Conservation (phyloP, 805 yeast genomes). For the Metschnikowia drakensbergensis region DNA sequence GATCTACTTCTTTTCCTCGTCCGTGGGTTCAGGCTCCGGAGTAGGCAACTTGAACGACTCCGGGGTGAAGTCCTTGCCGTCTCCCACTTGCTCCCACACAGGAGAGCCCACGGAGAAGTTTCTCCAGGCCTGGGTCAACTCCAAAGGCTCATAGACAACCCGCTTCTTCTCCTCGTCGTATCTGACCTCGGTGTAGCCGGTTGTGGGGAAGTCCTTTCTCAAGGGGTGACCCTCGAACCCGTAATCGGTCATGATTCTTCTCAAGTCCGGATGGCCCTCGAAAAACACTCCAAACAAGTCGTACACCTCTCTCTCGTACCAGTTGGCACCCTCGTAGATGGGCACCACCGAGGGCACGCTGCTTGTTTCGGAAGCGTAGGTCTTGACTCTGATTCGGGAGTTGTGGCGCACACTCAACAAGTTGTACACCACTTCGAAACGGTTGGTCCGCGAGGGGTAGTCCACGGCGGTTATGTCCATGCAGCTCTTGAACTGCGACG, state of each 20-base stretch:
- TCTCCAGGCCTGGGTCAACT: constrained; percentile 89
- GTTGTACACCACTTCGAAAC: constrained; percentile 86
- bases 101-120: constrained; percentile 84
- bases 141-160: constrained; percentile 84
- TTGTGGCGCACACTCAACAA: constrained; percentile 76
- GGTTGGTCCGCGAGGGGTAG: constrained; percentile 75
- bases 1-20: constrained; percentile 29
- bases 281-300: constrained; percentile 85
- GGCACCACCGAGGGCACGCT: constrained; percentile 79
- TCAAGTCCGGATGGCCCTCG: constrained; percentile 84
- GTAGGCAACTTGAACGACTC: constrained; percentile 77
- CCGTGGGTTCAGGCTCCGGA: constrained; percentile 69
- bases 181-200: constrained; percentile 86
- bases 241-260: constrained; percentile 87
- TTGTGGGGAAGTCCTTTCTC: constrained; percentile 89
- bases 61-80: constrained; percentile 78
- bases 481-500: constrained; percentile 74
- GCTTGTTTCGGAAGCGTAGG: constrained; percentile 78
- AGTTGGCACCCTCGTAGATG: constrained; percentile 74
- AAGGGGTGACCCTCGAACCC: constrained; percentile 92
- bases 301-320: constrained; percentile 89
- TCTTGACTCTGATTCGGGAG: constrained; percentile 83
- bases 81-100: constrained; percentile 90
- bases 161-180: constrained; percentile 90
- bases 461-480: constrained; percentile 86